These are phyloP conservation scores for Neospora caninum DNA, from an alignment of 169 alveolate genomes.

Conservation along the genomic window DNA sequence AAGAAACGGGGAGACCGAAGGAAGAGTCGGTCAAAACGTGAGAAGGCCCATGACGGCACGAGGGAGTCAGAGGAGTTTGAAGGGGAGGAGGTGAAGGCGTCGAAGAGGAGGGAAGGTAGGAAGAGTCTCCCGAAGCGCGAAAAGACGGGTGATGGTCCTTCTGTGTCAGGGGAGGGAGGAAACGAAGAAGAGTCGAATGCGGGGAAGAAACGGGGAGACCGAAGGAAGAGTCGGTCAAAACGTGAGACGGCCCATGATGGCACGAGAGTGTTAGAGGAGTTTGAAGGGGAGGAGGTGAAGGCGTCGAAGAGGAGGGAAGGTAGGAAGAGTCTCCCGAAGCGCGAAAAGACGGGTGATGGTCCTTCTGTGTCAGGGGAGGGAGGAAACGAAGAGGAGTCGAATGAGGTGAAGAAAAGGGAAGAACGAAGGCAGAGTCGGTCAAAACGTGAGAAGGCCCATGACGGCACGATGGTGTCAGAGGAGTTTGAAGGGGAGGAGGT, in stretches of 20 bases:
- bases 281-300: background rate
- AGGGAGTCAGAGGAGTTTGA: background rate
- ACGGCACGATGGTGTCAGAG: too few species aligned
- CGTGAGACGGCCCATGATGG: background rate
- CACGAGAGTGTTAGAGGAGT: background rate
- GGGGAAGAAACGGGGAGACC: too few species aligned
- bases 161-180: too few species aligned
- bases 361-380: background rate
- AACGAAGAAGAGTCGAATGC: background rate
- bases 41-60: background rate
- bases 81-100: background rate
- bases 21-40: too few species aligned
- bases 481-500: too few species aligned
- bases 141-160: background rate
- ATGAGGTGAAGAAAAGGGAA: too few species aligned
- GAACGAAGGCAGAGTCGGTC: too few species aligned
- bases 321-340: background rate
- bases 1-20: too few species aligned
- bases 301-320: background rate
- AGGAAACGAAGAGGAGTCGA: too few species aligned
- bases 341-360: background rate
- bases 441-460: too few species aligned
- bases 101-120: background rate
- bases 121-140: background rate
- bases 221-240: too few species aligned